Base-by-base conservation (phyloP, 2,329 filamentous ascomycete genomes). In the Salinomyces thailandicus region DNA sequence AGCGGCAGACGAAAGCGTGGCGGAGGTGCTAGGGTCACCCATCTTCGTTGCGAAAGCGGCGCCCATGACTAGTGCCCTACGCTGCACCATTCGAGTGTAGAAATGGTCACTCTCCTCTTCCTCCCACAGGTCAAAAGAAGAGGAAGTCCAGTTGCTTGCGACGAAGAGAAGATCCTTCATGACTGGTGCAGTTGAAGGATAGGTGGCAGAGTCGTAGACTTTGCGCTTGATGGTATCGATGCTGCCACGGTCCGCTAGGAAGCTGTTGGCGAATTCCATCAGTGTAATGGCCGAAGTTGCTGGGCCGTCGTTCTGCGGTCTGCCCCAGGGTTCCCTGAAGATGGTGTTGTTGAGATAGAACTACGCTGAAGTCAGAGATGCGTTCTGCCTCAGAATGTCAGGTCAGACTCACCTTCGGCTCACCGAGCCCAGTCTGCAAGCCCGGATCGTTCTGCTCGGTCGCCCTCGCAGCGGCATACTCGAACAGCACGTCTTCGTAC, bases 231-330 rank as follows among this genome's bases (percentile, higher is more conserved):
- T 47, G 7, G 45, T 47, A 3, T 46, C 33, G 8, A 48, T 35
- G 31, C 46, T 51, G 18, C 54, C 53, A n/a, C 49, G 46, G 14
- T 43, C 43, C n/a, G 46, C 38, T 7, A 55, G 44, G 18, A 54
- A 57, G 26, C 38, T 44, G 24, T 48, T 47, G 14, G 52, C 52
- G 28, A 56, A 57, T 17, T 52, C 49, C 24, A 56, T 56, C 1
- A 57, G 44, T 1, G 54, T 54, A 33, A 51, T 50, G 12, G 52
- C 53, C 24, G 52, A 42, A 15, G 52, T 55, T 2, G 54, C 54
- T 1, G 54, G 54, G 4, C 54, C 54, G 34, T 58, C 54, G 27
- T 55, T 54, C 30, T 58, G 54, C n/a, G 54, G 54, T n/a, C 54
- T 28, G 5, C 54, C 53, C 54, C 54, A 58, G 8, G 52, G 50